Conservation (phyloP, 805 yeast genomes). For the Candida xiaguanensis region DNA sequence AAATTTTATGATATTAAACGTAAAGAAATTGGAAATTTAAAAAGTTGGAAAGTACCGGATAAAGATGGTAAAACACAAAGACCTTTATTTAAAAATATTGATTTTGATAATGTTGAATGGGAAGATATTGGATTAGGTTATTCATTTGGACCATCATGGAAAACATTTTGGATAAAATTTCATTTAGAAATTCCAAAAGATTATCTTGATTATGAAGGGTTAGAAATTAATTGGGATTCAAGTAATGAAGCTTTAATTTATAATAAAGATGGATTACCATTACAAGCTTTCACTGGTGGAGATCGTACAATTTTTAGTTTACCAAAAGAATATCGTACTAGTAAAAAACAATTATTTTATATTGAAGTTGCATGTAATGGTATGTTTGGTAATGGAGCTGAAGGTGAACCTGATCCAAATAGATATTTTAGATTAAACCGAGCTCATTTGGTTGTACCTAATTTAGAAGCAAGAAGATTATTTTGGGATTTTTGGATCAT, state of each 20-base stretch:
- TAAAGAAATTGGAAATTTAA: conserved; percentile 45
- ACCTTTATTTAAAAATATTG: conserved; percentile 57
- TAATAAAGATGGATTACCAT: conserved; percentile 59
- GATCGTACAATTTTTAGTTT: conserved; percentile 73
- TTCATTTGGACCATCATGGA: conserved; percentile 92
- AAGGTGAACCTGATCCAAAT: conserved; percentile 64
- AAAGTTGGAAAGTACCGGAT: conserved; percentile 72
- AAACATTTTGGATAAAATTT: conserved; percentile 89
- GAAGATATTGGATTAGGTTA: conserved; percentile 64
- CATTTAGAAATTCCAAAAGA: conserved; percentile 58
- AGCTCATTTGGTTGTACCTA: conserved; percentile 82
- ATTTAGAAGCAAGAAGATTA: conserved; percentile 73
- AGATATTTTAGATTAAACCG: conserved; percentile 61
- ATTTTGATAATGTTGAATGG: conserved; percentile 48
- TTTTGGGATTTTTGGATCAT: conserved; percentile 82
- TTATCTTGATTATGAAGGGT: conserved; percentile 49
- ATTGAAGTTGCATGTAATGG: conserved; percentile 92
- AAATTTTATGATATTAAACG: conserved; percentile 69
- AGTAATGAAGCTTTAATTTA: conserved; percentile 83
- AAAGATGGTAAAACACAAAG: conserved; percentile 44
- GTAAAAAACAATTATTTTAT: conserved; percentile 62
- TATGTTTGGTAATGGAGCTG: conserved; percentile 74
- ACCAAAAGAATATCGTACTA: conserved; percentile 52
- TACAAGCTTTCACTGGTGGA: conserved; percentile 82
- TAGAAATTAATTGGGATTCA: conserved; percentile 80